phyloP scores from a whole-genome alignment of 768 basidiomycete genomes.

The Pseudohyphozyma bogoriensis region DNA sequence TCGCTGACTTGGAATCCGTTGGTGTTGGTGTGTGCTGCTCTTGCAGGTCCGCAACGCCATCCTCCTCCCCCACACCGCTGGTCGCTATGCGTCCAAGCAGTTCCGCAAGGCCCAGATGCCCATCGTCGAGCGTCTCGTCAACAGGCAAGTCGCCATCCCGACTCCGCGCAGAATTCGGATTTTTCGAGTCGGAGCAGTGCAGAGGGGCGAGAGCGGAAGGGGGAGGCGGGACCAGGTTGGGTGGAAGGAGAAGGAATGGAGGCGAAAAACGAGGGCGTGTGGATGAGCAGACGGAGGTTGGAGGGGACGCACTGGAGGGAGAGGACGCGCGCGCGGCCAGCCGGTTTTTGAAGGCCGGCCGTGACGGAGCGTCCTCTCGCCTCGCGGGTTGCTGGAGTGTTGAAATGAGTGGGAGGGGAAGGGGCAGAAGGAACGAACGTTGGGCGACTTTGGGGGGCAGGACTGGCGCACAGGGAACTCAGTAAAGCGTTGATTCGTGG shows the following conservation, averaged over 20 bases:
- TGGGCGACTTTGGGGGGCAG: background rate
- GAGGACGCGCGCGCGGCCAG: no score
- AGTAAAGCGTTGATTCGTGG: background rate
- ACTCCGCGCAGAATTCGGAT: background rate
- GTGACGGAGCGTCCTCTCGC: no score
- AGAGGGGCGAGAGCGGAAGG: no score
- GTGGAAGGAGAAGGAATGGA: background rate
- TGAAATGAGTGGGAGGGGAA: no score
- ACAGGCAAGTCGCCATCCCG: conserved; percentile 53
- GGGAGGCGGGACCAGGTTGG: background rate
- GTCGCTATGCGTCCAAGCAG: conserved; percentile 98
- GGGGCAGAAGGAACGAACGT: no score
- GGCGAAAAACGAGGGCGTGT: background rate
- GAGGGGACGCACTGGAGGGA: background rate
- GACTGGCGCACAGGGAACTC: background rate
- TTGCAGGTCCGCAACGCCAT: conserved; percentile 22
- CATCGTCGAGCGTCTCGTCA: conserved; percentile 97
- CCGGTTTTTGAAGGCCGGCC: no score
- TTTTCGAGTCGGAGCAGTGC: no score
- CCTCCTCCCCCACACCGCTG: conserved; percentile 61
- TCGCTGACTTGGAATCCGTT: no score
- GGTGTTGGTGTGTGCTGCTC: no score
- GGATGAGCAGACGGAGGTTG: background rate
- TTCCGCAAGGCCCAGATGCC: conserved; percentile 99
- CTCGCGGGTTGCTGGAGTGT: no score